Evolutionary conservation across 2,329 filamentous ascomycete genomes (phyloP).

Genomic region (Tympanopsis confertula): DNA sequence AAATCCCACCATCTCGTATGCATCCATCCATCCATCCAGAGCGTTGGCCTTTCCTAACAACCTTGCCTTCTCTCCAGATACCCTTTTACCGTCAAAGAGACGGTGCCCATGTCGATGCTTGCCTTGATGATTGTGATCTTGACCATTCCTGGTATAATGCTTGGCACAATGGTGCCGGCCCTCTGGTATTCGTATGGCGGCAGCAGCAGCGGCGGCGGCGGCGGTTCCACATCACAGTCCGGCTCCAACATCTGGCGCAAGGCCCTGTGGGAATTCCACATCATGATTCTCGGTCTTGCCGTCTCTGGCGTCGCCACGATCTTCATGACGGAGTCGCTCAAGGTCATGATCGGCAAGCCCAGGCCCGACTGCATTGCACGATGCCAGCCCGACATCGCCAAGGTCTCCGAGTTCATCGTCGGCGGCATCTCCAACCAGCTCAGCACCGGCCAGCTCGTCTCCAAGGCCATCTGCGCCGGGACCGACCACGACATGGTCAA

Average conservation of each 20-base stretch:
- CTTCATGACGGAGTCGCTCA: conserved; percentile 49
- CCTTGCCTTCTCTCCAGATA: conserved; percentile 32
- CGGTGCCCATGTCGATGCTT: conserved; percentile 56
- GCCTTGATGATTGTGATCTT: conserved; percentile 49
- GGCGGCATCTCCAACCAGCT: conserved; percentile 43
- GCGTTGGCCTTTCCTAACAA: not conserved
- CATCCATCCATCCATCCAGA: conserved; percentile 5
- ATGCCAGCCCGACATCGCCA: conserved; percentile 63
- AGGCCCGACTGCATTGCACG: conserved; percentile 74
- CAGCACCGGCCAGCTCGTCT: conserved; percentile 57
- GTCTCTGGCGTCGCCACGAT: conserved; percentile 63
- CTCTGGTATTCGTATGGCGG: conserved; percentile 14
- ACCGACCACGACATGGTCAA: conserved; percentile 47
- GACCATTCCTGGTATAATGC: conserved; percentile 56
- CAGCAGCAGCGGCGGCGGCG: not conserved
- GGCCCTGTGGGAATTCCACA: not conserved
- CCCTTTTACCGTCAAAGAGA: conserved; percentile 60
- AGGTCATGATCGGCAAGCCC: conserved; percentile 49
- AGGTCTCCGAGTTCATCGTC: conserved; percentile 47
- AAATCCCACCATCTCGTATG: conserved; percentile 65
- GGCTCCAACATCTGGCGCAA: not conserved
- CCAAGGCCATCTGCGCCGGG: conserved; percentile 64
- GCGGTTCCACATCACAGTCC: not conserved
- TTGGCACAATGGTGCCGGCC: conserved; percentile 41
- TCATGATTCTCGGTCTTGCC: not conserved